Evolutionary conservation across 2,329 filamentous ascomycete genomes (phyloP).

Genomic region (Botrytis sinoallii): DNA sequence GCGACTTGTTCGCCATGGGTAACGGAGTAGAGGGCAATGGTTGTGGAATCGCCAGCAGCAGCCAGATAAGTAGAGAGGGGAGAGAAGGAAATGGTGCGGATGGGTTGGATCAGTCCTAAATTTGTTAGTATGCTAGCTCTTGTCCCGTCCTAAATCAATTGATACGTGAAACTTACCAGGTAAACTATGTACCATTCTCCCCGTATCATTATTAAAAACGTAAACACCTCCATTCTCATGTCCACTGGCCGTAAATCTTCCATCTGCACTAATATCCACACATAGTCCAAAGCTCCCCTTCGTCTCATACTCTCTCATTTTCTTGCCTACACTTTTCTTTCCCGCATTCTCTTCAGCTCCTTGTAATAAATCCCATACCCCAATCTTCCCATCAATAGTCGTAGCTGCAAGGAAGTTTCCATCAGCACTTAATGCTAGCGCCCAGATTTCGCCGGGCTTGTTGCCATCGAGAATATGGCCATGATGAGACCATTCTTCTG

Average conservation of each 20-base stretch:
- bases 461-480: conserved; percentile 51
- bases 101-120: conserved; percentile 77
- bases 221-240: conserved; percentile 92
- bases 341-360: conserved; percentile 43
- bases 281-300: conserved; percentile 89
- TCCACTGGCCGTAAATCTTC: conserved; percentile 82
- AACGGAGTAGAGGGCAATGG: conserved; percentile 91
- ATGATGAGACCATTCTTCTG: conserved; percentile 47
- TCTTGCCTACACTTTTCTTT: conserved; percentile 54
- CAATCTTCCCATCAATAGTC: conserved; percentile 82
- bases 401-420: conserved; percentile 83
- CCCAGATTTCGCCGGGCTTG: conserved; percentile 76
- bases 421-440: conserved; percentile 78
- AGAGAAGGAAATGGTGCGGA: conserved; percentile 83
- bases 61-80: conserved; percentile 81
- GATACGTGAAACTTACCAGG: conserved; percentile 53
- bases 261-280: conserved; percentile 77
- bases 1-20: conserved; percentile 88
- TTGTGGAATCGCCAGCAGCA: conserved; percentile 81
- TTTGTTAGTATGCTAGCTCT: conserved; percentile 26
- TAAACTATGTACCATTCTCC: conserved; percentile 79
- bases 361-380: conserved; percentile 69
- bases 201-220: conserved; percentile 90
- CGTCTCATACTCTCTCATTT: conserved; percentile 83
- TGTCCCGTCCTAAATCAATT: neutral